Evolutionary conservation across 2,329 filamentous ascomycete species (phyloP).

Genomic region (Pezizomycotina sp.): DNA sequence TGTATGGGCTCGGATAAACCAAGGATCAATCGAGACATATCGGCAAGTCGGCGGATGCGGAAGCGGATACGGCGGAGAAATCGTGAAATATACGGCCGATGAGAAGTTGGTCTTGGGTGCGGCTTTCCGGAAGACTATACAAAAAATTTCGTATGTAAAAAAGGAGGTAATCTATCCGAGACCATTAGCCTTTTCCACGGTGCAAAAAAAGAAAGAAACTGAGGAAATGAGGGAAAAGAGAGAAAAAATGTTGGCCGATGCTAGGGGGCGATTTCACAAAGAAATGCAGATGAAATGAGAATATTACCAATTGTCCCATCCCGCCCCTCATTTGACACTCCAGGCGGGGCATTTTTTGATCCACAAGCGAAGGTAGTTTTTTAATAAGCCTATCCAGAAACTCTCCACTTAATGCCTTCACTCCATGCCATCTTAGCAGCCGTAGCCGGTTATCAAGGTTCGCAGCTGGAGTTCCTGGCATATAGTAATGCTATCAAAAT

Average conservation of each 20-base stretch:
- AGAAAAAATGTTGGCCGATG: no score
- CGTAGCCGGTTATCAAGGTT: conserved; percentile 13
- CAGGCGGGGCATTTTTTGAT: conserved; percentile 14
- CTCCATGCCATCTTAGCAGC: conserved; percentile 11
- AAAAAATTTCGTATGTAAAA: conserved; percentile 19
- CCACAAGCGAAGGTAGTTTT: conserved; percentile 13
- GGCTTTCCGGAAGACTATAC: conserved; percentile 17
- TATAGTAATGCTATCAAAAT: conserved; percentile 14
- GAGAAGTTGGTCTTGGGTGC: no score
- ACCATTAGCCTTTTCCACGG: not conserved
- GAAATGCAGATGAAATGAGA: conserved; percentile 4
- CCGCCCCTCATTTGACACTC: conserved; percentile 7
- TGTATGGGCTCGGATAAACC: conserved; percentile 18
- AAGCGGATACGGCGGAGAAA: no score
- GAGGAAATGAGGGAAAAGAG: no score
- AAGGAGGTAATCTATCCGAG: conserved; percentile 16
- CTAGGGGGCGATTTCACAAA: no score
- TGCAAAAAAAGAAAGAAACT: no score
- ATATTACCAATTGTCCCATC: conserved; percentile 19
- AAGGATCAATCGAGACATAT: no score
- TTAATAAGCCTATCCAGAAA: conserved; percentile 15
- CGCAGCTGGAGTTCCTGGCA: conserved; percentile 17
- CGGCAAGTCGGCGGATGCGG: no score
- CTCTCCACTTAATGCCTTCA: conserved; percentile 17
- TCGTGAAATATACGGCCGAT: no score